phyloP scores from a whole-genome alignment of 352 stramenopile species.

The Plasmopara muralis region DNA sequence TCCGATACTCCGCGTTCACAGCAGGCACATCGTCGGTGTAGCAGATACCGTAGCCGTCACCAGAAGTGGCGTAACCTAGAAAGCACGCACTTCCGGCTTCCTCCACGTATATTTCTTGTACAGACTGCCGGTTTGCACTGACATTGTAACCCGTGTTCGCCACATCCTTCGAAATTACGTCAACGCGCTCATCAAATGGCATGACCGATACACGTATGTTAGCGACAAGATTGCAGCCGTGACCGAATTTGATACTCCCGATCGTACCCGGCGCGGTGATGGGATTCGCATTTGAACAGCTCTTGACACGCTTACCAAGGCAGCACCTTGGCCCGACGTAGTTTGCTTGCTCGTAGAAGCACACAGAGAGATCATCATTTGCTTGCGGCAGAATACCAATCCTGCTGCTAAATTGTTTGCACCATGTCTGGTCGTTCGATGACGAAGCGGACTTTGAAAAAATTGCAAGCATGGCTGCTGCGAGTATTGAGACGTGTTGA shows the following conservation, averaged over 20 bases:
- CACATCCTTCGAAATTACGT: slow-evolving; percentile 23
- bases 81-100: slow-evolving; percentile 37
- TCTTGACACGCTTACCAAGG: slow-evolving; percentile 24
- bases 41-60: slow-evolving; percentile 28
- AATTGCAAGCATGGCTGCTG: slow-evolving; percentile 5
- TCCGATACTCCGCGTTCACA: slow-evolving; percentile 25
- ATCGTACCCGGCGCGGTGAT: slow-evolving; percentile 34
- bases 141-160: slow-evolving; percentile 30
- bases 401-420: slow-evolving; percentile 22
- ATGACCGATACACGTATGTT: slow-evolving; percentile 34
- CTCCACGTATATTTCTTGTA: slow-evolving; percentile 44
- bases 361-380: slow-evolving; percentile 26
- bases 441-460: slow-evolving; percentile 7
- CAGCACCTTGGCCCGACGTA: slow-evolving; percentile 29
- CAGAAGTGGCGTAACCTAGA: slow-evolving; percentile 11
- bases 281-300: slow-evolving; percentile 23
- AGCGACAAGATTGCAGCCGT: slow-evolving; percentile 29
- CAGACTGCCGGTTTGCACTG: slow-evolving; percentile 17
- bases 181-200: slow-evolving; percentile 32
- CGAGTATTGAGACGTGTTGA: slow-evolving; percentile 2
- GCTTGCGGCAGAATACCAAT: slow-evolving; percentile 22
- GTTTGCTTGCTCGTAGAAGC: slow-evolving; percentile 36
- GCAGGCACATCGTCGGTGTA: slow-evolving; percentile 21
- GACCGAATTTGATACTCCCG: slow-evolving; percentile 38
- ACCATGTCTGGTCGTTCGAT: slow-evolving; percentile 11